Conservation (phyloP, 768 basidiomycete species). For the Hygrophoropsis aurantiaca region DNA sequence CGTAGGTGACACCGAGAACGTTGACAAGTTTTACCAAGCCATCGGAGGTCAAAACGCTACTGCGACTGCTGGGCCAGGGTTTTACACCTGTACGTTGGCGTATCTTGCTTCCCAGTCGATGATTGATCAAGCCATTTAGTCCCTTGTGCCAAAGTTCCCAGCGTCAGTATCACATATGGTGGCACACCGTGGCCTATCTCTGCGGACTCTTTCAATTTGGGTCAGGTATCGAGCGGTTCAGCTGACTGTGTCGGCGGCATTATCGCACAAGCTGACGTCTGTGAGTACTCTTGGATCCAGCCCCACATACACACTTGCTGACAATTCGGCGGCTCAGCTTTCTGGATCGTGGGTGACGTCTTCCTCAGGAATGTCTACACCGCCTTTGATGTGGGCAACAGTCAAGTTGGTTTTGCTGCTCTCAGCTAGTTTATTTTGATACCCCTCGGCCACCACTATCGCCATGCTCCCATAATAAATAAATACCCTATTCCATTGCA, state of each 20-base stretch:
- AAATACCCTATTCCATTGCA: too few relatives aligned
- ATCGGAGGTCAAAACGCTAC: constrained; percentile 47
- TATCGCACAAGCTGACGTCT: not conserved
- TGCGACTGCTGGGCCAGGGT: constrained; percentile 23
- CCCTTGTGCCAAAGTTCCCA: constrained; percentile 44
- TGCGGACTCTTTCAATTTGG: constrained; percentile 28
- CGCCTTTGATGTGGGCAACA: constrained; percentile 14
- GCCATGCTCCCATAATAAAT: too few relatives aligned
- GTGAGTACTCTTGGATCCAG: not conserved
- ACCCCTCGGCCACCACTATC: too few relatives aligned
- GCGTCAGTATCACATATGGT: constrained; percentile 49
- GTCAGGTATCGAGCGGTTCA: constrained; percentile 14
- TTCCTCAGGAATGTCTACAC: constrained; percentile 7
- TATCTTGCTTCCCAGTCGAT: constrained; percentile 10
- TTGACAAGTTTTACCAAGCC: constrained; percentile 39
- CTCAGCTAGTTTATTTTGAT: too few relatives aligned
- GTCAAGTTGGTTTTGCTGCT: constrained; percentile 15
- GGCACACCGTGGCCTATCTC: constrained; percentile 40
- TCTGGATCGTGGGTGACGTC: constrained; percentile 15
- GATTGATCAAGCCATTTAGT: not conserved
- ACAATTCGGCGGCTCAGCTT: not conserved
- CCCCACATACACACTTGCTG: not conserved
- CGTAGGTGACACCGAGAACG: constrained; percentile 43
- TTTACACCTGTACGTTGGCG: constrained; percentile 38
- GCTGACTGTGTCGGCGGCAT: constrained; percentile 3